phyloP scores from a whole-genome alignment of 495 filamentous ascomycete genomes.

The Pseudoneurospora amorphoporcata region DNA sequence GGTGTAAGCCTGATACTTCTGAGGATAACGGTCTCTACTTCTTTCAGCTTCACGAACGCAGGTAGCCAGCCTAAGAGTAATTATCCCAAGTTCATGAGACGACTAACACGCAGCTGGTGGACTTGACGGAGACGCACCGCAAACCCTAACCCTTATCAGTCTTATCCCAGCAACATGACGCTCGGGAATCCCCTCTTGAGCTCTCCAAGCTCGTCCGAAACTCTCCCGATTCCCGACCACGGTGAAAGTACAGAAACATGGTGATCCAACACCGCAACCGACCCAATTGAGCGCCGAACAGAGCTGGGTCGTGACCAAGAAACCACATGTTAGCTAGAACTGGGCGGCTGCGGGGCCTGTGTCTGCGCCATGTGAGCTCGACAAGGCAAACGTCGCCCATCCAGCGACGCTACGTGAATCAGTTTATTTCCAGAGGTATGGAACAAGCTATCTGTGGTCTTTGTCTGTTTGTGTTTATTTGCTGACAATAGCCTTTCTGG shows the following conservation, averaged over 20 bases:
- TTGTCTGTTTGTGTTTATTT: background rate
- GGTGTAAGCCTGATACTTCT: background rate
- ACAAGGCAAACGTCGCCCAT: background rate
- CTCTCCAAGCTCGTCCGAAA: background rate
- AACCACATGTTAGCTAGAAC: slow-evolving; percentile 14
- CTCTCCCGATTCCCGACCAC: background rate
- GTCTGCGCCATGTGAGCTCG: slow-evolving; percentile 10
- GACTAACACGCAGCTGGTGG: background rate
- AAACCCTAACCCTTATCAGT: background rate
- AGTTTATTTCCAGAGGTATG: slow-evolving; percentile 19
- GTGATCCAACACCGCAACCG: background rate
- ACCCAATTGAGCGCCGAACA: slow-evolving; percentile 4
- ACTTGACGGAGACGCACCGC: background rate
- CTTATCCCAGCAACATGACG: background rate
- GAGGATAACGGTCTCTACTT: background rate
- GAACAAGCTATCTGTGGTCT: background rate
- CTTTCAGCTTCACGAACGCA: background rate
- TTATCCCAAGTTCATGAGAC: background rate
- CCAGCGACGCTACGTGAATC: slow-evolving; percentile 22
- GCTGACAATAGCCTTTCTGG: background rate
- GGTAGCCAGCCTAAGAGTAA: background rate
- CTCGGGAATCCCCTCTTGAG: background rate
- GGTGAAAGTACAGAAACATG: background rate
- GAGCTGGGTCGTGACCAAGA: background rate
- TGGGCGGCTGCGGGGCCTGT: slow-evolving; percentile 11